Conservation (phyloP, 768 basidiomycete genomes). For the Cyclocybe aegerita region DNA sequence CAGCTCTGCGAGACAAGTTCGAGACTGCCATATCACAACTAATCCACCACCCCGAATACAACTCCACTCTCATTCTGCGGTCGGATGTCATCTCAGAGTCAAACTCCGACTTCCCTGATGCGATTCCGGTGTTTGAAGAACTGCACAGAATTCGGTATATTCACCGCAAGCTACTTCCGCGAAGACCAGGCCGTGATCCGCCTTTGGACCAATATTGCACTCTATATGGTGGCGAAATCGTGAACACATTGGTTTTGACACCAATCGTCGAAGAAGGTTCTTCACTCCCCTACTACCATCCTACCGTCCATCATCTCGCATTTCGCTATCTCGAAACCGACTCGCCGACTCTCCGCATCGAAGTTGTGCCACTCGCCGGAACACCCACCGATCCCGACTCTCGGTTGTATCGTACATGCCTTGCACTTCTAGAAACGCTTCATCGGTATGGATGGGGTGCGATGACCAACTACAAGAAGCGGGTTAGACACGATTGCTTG, state of each 20-base stretch:
- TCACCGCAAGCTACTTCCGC: constrained; percentile 70
- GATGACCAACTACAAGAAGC: constrained; percentile 80
- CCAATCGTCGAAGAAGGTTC: constrained; percentile 48
- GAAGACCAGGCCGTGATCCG: constrained; percentile 74
- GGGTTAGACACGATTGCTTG: constrained; percentile 80
- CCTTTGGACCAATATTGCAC: constrained; percentile 78
- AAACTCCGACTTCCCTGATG: constrained; percentile 28
- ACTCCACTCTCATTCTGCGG: constrained; percentile 86
- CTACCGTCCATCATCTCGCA: constrained; percentile 74
- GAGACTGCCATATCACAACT: constrained; percentile 68
- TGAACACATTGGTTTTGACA: constrained; percentile 50
- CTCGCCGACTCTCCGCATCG: constrained; percentile 48
- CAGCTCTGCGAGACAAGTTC: constrained; percentile 50
- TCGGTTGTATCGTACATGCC: constrained; percentile 76
- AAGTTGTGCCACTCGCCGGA: constrained; percentile 51
- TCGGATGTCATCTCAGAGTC: constrained; percentile 63
- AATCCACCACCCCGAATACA: constrained; percentile 89
- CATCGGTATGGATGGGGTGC: constrained; percentile 91
- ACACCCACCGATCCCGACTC: constrained; percentile 52
- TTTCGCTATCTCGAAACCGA: constrained; percentile 62
- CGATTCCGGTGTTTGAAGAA: constrained; percentile 37
- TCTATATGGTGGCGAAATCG: constrained; percentile 43
- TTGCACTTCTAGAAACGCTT: constrained; percentile 78
- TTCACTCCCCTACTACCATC: constrained; percentile 87
- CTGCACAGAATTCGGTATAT: constrained; percentile 47